Conservation (phyloP, 2,329 filamentous ascomycete genomes). For the Pyrenophora teres region DNA sequence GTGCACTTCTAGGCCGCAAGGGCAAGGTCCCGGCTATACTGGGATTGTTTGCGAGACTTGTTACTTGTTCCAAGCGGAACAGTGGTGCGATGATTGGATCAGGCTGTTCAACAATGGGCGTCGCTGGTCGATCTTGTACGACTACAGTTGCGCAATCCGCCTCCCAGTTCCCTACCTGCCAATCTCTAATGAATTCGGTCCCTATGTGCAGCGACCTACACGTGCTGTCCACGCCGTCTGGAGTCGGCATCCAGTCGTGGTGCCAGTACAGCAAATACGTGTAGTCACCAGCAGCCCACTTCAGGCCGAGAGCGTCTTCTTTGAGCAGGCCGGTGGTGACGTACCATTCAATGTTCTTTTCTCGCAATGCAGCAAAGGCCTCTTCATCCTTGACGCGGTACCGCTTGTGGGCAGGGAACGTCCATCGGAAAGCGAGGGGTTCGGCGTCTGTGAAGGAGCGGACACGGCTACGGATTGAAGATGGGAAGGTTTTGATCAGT, state of each 20-base stretch:
- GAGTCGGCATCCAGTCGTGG: neutral
- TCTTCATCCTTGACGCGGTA: neutral
- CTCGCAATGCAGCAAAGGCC: neutral
- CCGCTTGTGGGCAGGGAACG: neutral
- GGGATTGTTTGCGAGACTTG: too few relatives aligned
- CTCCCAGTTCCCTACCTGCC: neutral
- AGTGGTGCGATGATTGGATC: too few relatives aligned
- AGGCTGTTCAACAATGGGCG: neutral
- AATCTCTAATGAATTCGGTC: neutral
- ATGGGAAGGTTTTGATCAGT: neutral
- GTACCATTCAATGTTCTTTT: conserved; percentile 1
- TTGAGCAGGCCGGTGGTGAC: conserved; percentile 1
- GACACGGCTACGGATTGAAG: conserved; percentile 1
- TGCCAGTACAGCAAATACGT: conserved; percentile 1
- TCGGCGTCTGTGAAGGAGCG: neutral
- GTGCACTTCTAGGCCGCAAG: neutral
- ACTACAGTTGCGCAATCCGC: neutral
- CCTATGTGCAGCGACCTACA: neutral
- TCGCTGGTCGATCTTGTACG: neutral
- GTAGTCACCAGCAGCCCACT: conserved; percentile 1
- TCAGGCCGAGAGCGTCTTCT: neutral
- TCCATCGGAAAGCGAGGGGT: neutral
- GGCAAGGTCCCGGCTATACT: too few relatives aligned
- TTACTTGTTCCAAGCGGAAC: too few relatives aligned
- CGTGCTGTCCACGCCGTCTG: neutral